These are phyloP conservation scores for Epichloe hybrida DNA, from an alignment of 2,329 filamentous ascomycete genomes.

Conservation along the genomic window DNA sequence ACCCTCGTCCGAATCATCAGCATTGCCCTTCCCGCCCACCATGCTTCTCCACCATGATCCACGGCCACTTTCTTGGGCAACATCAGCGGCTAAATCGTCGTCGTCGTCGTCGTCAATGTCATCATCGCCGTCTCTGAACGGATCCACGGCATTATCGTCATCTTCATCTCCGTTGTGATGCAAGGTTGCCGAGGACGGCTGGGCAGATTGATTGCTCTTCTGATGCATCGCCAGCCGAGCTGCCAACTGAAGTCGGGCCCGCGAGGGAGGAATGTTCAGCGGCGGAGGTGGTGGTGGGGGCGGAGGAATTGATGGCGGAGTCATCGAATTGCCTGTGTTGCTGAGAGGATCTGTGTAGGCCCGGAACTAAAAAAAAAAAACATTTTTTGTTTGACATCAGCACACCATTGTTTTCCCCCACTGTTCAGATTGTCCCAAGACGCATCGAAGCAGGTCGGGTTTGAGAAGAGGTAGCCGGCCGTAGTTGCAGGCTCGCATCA, in stretches of 20 bases:
- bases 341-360: slow-evolving; percentile 44
- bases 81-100: slow-evolving; percentile 39
- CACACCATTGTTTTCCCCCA: slow-evolving; percentile 8
- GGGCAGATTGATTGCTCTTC: slow-evolving; percentile 41
- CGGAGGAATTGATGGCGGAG: slow-evolving; percentile 44
- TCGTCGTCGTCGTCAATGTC: slow-evolving; percentile 34
- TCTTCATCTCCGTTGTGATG: slow-evolving; percentile 27
- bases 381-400: not conserved
- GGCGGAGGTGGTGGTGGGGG: slow-evolving; percentile 60
- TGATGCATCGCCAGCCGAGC: slow-evolving; percentile 66
- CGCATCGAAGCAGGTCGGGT: slow-evolving; percentile 5
- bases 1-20: slow-evolving; percentile 34
- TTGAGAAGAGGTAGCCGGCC: slow-evolving; percentile 5
- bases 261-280: slow-evolving; percentile 72
- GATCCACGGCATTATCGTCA: slow-evolving; percentile 22
- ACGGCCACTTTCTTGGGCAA: slow-evolving; percentile 19
- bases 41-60: slow-evolving; percentile 38
- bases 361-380: slow-evolving; percentile 34
- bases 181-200: slow-evolving; percentile 29
- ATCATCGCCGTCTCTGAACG: slow-evolving; percentile 42
- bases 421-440: slow-evolving; percentile 7
- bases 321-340: slow-evolving; percentile 31
- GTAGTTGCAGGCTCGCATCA: slow-evolving; percentile 1
- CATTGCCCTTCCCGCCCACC: slow-evolving; percentile 24
- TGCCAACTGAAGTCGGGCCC: slow-evolving; percentile 82